These are phyloP conservation scores for Penicillium vulpinum DNA, from an alignment of 2,329 filamentous ascomycete species.

Conservation along the genomic window DNA sequence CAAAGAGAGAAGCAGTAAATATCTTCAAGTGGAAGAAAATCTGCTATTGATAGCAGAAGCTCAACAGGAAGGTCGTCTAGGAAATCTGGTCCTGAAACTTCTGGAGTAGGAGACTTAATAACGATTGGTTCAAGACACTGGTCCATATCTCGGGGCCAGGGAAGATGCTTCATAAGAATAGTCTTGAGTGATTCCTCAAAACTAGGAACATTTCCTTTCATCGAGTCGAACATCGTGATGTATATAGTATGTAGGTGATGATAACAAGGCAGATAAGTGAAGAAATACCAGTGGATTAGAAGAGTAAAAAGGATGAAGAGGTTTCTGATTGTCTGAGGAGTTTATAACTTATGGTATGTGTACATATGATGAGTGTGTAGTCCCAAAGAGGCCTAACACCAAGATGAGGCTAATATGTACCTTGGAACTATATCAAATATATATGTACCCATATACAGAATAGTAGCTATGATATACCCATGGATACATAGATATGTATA, in stretches of 20 bases:
- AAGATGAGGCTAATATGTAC: neutral
- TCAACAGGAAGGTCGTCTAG: neutral
- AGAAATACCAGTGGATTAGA: neutral
- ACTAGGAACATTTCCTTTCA: neutral
- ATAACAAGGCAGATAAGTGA: neutral
- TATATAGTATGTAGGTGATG: neutral
- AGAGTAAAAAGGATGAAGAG: neutral
- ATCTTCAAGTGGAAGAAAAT: neutral
- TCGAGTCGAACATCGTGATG: neutral
- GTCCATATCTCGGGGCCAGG: neutral
- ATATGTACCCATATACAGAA: neutral
- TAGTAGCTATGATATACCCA: neutral
- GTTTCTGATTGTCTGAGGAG: neutral
- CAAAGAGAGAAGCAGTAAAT: neutral
- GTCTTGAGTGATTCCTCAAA: neutral
- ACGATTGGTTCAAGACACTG: neutral
- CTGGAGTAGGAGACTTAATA: neutral
- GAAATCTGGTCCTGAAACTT: neutral
- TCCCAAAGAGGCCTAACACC: neutral
- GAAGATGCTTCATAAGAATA: neutral
- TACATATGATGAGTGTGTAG: neutral
- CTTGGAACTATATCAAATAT: neutral
- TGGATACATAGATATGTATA: neutral
- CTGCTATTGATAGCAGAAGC: neutral
- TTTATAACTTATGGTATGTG: neutral